Base-by-base conservation (phyloP, 805 yeast genomes). In the Barnettozyma wickerhamii region DNA sequence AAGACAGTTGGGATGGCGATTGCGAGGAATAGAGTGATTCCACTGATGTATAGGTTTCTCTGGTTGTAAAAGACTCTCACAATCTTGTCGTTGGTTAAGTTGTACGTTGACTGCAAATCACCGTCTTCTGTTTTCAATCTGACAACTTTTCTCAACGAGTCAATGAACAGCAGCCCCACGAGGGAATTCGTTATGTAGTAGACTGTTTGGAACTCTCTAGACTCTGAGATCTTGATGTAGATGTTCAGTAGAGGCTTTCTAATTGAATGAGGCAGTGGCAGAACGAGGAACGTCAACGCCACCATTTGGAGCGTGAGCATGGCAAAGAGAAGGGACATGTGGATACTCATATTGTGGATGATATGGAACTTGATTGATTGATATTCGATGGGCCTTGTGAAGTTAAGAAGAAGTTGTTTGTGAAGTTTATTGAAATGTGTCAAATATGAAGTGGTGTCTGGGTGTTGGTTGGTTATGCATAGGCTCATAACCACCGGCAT, bases 51-150 rank as follows among this genome's bases (percentile, higher is more conserved):
- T 31, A 77, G 64, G 49, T 79, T 79, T 55, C 86, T 67, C 57
- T 79, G 85, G 30, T 79, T 69, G 50, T 77, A 79, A 42, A 81
- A 79, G 45, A 79, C 74, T 35, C 75, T 64, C 5, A 83, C 84
- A 48, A 77, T 59, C 45, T 68, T 73, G 18, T 79, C 83, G 31
- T 71, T 65, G 34, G 72, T 62, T 26, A 62, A 52, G 3, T 51
- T 41, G 20, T 60, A 56, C 2, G 58, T 49, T 7, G 56, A 47
- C 24, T 42, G 42, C 26, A 43, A 41, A 23, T 47, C 33, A n/a
- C 52, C 48, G 26, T 41, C 31, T 14, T 48, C 43, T 4, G 48
- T 50, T 15, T 67, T 63, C 19, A 57, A 49, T 35, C 64, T 57
- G 33, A 55, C 51, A 9, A 66, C 64, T 38, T 78, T 64, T 41